Evolutionary conservation across 768 basidiomycete genomes (phyloP), one percentile per base, ranked within the genome.

Genomic region (Austroboletus festivus): DNA sequence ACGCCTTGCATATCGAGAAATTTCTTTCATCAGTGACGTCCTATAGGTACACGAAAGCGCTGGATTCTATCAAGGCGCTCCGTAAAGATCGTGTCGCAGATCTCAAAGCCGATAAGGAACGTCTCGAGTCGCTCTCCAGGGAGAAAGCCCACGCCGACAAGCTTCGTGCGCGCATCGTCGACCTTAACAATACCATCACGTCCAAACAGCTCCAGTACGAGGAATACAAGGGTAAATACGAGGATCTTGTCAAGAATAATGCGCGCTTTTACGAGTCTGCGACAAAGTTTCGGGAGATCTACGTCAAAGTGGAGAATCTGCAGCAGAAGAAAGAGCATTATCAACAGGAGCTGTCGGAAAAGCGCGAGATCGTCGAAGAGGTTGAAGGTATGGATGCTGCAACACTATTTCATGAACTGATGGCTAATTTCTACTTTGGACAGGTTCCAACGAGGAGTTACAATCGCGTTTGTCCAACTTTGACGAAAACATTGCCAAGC

Each of bases 81-180:
- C 82, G 94, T 43, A 98, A 98, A 63, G 96, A 98, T 33, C 85
- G 92, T 11, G 76, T 85, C 2, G 80, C 86, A 1, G 95, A 97
- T 47, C 78, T 96, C 48, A 99, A 98, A 68, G 83, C 89, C 1
- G 96, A 99, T 66, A 88, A 89, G 56, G 95, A 91, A 61, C 82
- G 86, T 10, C 76, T 97, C 5, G 77, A 86, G 35, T 79, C 83
- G 15, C 77, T 96, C 18, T 77, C 83, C 18, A 73, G 78, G 19
- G 92, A 97, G 69, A 96, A 96, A 61, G 75, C 80, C 8, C 87
- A 93, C 46, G 80, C 93, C 0, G 91, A 94, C 61, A 89, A 91
- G 63, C 81, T 95, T 30, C 85, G 76, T 53, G 74, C 67, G 4
- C 83, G 86, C 12, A 72, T 89, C 26, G 65, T 76, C 15, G 83